Evolutionary conservation across 2,329 filamentous ascomycete species (phyloP), one percentile per base, ranked within the genome.

Genomic region (Exophiala bonariae): DNA sequence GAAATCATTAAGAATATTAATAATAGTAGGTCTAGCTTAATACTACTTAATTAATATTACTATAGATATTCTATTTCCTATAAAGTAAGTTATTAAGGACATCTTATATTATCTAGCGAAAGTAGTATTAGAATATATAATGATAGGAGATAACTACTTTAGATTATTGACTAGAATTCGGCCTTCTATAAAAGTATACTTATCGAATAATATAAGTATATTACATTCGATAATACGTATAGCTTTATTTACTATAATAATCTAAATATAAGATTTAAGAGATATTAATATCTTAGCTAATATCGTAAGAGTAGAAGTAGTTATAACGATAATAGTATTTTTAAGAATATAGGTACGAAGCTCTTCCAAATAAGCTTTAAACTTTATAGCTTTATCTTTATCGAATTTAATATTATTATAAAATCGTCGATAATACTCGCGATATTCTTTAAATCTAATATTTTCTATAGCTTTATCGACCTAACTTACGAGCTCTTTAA

Each of bases 51-150:
- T 14, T 28, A 42, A 11, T 16, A 11, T 30, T 32, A 7, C 32
- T 16, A 18, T 42, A 33, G 7, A 16, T 31, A 42, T 10, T 32
- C 16, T 11, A 42, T 32, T 32, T 8, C n/a, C 17, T 28, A 14
- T 32, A 14, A 32, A n/a, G n/a, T n/a, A n/a, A n/a, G n/a, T n/a
- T n/a, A n/a, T n/a, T n/a, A n/a, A n/a, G n/a, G n/a, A n/a, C n/a
- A n/a, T n/a, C n/a, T n/a, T n/a, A n/a, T n/a, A n/a, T n/a, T n/a
- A n/a, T n/a, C n/a, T n/a, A n/a, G n/a, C n/a, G n/a, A n/a, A n/a
- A n/a, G n/a, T n/a, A 32, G 28, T 28, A 30, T 14, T 14, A n/a
- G 18, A 31, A 42, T 17, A 7, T 32, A 28, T 42, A 42, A n/a
- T 42, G n/a, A 42, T 36, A 36, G 17, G 8, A 31, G 28, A 31